Conservation (phyloP, 1,284 basidiomycete species). For the Rhodotorula sp. region DNA sequence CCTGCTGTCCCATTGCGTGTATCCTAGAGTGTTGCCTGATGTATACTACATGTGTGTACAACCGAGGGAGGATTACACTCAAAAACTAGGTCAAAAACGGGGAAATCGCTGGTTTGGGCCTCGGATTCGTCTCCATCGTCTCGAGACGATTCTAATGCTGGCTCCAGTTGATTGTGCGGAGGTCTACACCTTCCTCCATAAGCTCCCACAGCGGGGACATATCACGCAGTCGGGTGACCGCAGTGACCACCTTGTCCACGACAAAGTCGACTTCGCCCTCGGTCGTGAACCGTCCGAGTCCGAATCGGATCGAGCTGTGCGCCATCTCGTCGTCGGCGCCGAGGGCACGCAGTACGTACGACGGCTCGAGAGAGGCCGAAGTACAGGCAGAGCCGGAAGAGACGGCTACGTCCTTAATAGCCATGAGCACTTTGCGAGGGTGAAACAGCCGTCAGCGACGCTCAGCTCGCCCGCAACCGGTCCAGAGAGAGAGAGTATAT, state of each 20-base stretch:
- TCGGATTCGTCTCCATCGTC: no score
- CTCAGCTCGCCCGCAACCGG: not conserved
- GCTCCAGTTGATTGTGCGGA: no score
- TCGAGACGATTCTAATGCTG: no score
- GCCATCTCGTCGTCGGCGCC: slow-evolving; percentile 99
- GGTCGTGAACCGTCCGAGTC: slow-evolving; percentile 97
- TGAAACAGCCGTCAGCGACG: not conserved
- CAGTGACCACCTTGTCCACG: slow-evolving; percentile 78
- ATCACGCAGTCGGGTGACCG: slow-evolving; percentile 60
- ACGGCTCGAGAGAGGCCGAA: slow-evolving; percentile 95
- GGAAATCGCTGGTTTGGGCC: no score
- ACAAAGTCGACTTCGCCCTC: slow-evolving; percentile 97
- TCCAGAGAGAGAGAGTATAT: not conserved
- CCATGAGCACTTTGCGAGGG: slow-evolving; percentile 69
- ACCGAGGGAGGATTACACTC: no score
- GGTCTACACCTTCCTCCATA: no score
- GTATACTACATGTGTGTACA: no score
- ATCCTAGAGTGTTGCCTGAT: no score
- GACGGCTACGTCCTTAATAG: slow-evolving; percentile 95
- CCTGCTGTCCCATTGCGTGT: no score
- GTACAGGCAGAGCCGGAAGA: slow-evolving; percentile 99
- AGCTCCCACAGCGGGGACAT: slow-evolving; percentile 77
- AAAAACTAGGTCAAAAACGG: no score
- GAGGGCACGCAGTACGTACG: slow-evolving; percentile 93
- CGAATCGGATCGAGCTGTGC: slow-evolving; percentile 95